These are phyloP conservation scores for Scolecobasidium constrictum DNA, from an alignment of 2,329 filamentous ascomycete genomes.

Conservation along the genomic window DNA sequence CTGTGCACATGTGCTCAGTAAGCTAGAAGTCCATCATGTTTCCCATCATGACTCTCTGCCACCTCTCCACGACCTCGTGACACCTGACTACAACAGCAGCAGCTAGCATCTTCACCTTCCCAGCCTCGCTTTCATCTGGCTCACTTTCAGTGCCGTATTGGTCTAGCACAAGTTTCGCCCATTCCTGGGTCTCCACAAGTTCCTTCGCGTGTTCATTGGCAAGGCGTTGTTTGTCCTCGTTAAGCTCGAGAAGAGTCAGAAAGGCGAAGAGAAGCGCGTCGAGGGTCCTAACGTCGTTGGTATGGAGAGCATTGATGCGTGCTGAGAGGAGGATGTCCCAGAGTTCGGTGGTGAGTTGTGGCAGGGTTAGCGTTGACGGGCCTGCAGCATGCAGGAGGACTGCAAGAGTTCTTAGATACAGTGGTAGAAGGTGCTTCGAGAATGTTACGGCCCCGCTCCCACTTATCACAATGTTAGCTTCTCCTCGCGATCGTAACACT, in stretches of 20 bases:
- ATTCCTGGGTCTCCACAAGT: constrained; percentile 77
- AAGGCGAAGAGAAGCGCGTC: constrained; percentile 70
- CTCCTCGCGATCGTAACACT: constrained; percentile 12
- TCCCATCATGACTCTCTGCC: constrained; percentile 67
- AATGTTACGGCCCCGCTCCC: constrained; percentile 50
- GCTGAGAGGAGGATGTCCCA: constrained; percentile 73
- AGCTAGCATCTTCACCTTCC: constrained; percentile 63
- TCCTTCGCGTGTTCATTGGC: constrained; percentile 65
- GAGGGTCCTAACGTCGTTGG: constrained; percentile 54
- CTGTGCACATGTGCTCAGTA: too few species aligned
- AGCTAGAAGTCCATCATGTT: constrained; percentile 41
- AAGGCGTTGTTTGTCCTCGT: constrained; percentile 59
- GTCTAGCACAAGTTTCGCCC: constrained; percentile 70
- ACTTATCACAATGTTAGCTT: constrained; percentile 17
- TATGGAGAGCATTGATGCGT: constrained; percentile 35
- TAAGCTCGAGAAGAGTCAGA: constrained; percentile 71
- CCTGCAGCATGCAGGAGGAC: constrained; percentile 76
- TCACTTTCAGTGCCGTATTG: constrained; percentile 15
- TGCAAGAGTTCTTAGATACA: constrained; percentile 78
- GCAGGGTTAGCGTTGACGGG: constrained; percentile 62
- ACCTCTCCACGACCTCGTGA: constrained; percentile 71
- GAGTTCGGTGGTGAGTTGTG: constrained; percentile 72
- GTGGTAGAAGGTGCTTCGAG: constrained; percentile 62
- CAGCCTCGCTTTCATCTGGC: constrained; percentile 19
- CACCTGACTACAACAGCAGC: constrained; percentile 68